Evolutionary conservation across 2,329 filamentous ascomycete genomes (phyloP).

Genomic region (Penicillium sp.): DNA sequence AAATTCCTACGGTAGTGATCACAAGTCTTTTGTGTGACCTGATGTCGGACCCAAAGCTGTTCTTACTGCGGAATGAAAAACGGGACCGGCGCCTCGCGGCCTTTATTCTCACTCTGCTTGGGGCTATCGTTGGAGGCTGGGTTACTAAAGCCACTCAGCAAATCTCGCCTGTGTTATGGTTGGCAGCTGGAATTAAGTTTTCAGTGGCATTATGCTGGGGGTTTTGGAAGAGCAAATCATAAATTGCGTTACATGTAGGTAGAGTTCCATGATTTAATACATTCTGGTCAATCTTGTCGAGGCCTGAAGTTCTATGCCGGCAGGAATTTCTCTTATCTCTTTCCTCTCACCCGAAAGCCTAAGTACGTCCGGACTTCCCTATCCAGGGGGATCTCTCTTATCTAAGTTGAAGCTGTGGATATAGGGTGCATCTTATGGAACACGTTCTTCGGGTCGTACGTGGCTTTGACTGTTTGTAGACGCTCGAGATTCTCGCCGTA

Average conservation of each 20-base stretch:
- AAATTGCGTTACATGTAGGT: background rate
- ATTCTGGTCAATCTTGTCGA: background rate
- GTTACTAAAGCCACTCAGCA: constrained; percentile 27
- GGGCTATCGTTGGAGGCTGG: constrained; percentile 30
- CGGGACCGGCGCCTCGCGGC: constrained; percentile 29
- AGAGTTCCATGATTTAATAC: background rate
- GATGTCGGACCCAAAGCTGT: constrained; percentile 9
- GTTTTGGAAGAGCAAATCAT: constrained; percentile 16
- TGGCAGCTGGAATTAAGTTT: constrained; percentile 26
- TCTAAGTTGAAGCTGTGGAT: background rate
- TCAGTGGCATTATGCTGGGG: constrained; percentile 20
- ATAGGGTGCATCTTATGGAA: constrained; percentile 49
- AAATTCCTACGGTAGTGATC: constrained; percentile 36
- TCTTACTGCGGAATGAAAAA: constrained; percentile 28
- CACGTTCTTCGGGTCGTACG: constrained; percentile 49
- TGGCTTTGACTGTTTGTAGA: constrained; percentile 46
- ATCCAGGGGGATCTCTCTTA: background rate
- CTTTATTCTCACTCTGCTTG: constrained; percentile 26
- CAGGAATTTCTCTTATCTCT: background rate
- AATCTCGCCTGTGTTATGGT: constrained; percentile 26
- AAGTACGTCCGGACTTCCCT: background rate
- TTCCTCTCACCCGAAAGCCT: background rate
- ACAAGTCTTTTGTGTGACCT: constrained; percentile 23
- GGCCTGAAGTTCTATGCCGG: background rate
- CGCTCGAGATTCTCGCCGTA: constrained; percentile 47